Base-by-base conservation (phyloP, 2,329 filamentous ascomycete genomes). In the Tricladium varicosporioides region DNA sequence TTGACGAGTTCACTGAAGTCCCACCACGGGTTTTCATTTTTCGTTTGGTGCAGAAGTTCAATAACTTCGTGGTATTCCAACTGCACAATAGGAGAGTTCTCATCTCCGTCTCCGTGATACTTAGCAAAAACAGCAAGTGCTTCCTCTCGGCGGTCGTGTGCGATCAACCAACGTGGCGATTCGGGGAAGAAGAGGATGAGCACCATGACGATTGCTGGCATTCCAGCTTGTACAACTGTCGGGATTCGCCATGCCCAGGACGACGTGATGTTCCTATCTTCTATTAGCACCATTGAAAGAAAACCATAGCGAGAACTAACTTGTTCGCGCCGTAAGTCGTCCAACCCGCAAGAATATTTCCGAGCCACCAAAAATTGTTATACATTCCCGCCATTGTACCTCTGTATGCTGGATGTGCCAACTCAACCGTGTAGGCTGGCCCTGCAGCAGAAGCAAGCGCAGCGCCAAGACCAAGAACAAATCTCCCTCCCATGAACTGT, bases 371-470 rank as follows among this genome's bases (percentile, higher is more conserved):
- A 56, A 75, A 74, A 51, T 74, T 75, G 61, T 76, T 76, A 62
- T 74, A 54, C 66, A 86, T 77, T 44, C 82, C 85, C 0, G 83
- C 85, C 62, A 85, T 74, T 18, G 83, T 75, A 43, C 83, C 84
- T 59, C 85, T 78, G 68, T 83, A 84, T 1, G 80, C 78, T 0
- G 85, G 85, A 64, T 87, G 85, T 1, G 82, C 78, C 55, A 85
- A 76, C 68, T 88, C 85, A 46, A 83, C 80, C 14, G 81, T 80
- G 66, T 86, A 87, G n/a, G 82, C 79, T 1, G 85, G 85, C 1
- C 80, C 84, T 5, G 83, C 82, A 2, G 81, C 78, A 5, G 80
- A 78, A 3, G 80, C 79, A 57, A 87, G 82, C 1, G 80, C 77
- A 44, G 84, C 82, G 42, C 84, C 84, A 56, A 82, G 80, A 5